Percentiles rank a stretch among this genome's conserved stretches.
Conservation (phyloP, 2,329 filamentous ascomycete species). For the Verruconis gallopava region DNA sequence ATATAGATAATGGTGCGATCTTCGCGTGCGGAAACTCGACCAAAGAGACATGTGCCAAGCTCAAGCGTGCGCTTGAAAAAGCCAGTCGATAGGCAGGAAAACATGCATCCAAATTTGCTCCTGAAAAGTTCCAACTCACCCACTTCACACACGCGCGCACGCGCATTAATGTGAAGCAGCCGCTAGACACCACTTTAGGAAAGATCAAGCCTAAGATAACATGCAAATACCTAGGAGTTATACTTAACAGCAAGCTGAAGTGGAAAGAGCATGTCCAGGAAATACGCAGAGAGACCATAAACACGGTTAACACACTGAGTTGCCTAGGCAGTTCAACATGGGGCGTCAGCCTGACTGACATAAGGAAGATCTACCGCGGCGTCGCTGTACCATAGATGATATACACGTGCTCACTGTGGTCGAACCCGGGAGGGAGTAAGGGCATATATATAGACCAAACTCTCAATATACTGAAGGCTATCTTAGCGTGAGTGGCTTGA, state of each 20-base stretch:
- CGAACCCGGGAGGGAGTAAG: neutral
- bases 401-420: constrained; percentile 13
- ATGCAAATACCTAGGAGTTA: constrained; percentile 15
- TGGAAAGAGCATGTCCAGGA: constrained; percentile 12
- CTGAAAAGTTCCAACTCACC: constrained; percentile 20
- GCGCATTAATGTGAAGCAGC: constrained; percentile 9
- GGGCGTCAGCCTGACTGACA: constrained; percentile 13
- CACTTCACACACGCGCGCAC: constrained; percentile 15
- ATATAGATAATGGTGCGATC: constrained; percentile 17
- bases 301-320: constrained; percentile 12
- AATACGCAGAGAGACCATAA: constrained; percentile 12
- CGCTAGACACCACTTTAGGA: constrained; percentile 10
- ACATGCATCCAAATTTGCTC: constrained; percentile 18
- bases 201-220: constrained; percentile 12
- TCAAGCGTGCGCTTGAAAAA: constrained; percentile 12
- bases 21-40: constrained; percentile 13
- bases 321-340: constrained; percentile 13
- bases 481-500: neutral
- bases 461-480: neutral
- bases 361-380: constrained; percentile 18
- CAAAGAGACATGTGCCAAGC: constrained; percentile 14
- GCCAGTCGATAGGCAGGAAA: constrained; percentile 16
- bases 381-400: constrained; percentile 20
- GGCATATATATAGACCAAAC: neutral
- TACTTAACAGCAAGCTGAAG: constrained; percentile 13